A percentile compares a stretch with the other conserved stretches of the same genome.
phyloP scores from a whole-genome alignment of 495 filamentous ascomycete genomes.

The Aspergillus ellipticus region DNA sequence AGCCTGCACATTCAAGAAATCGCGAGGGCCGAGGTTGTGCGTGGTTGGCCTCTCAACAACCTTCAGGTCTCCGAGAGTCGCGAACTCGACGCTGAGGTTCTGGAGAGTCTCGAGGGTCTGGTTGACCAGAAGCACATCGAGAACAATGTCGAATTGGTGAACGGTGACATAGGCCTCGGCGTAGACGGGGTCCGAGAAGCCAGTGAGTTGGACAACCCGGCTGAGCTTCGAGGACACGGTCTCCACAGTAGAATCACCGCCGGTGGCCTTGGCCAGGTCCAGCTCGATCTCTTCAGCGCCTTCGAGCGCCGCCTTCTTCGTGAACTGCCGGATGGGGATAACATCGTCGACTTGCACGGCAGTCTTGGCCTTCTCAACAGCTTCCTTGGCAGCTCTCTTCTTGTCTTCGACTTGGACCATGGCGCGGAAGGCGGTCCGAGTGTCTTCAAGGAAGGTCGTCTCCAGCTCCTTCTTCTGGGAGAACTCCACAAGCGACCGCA shows the following conservation, averaged over 20 bases:
- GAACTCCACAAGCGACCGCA: slow-evolving; percentile 90
- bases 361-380: slow-evolving; percentile 85
- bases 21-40: slow-evolving; percentile 89
- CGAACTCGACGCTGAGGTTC: slow-evolving; percentile 96
- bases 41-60: slow-evolving; percentile 95
- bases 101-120: slow-evolving; percentile 96
- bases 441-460: slow-evolving; percentile 91
- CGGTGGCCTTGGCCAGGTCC: slow-evolving; percentile 91
- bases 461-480: slow-evolving; percentile 84
- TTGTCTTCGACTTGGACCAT: slow-evolving; percentile 98
- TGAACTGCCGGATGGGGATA: slow-evolving; percentile 84
- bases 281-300: slow-evolving; percentile 80
- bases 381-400: slow-evolving; percentile 89
- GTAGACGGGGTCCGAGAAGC: slow-evolving; percentile 98
- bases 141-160: slow-evolving; percentile 97
- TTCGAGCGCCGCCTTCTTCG: slow-evolving; percentile 85
- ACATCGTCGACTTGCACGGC: slow-evolving; percentile 96
- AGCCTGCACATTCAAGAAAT: slow-evolving; percentile 96
- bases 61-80: slow-evolving; percentile 95
- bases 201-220: slow-evolving; percentile 94
- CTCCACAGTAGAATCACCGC: slow-evolving; percentile 79
- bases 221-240: slow-evolving; percentile 90
- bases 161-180: slow-evolving; percentile 98
- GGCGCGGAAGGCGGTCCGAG: slow-evolving; percentile 91
- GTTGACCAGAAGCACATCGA: slow-evolving; percentile 96